Conservation (phyloP, 208 protist genomes). For the Vickermania ingenoplastis region DNA sequence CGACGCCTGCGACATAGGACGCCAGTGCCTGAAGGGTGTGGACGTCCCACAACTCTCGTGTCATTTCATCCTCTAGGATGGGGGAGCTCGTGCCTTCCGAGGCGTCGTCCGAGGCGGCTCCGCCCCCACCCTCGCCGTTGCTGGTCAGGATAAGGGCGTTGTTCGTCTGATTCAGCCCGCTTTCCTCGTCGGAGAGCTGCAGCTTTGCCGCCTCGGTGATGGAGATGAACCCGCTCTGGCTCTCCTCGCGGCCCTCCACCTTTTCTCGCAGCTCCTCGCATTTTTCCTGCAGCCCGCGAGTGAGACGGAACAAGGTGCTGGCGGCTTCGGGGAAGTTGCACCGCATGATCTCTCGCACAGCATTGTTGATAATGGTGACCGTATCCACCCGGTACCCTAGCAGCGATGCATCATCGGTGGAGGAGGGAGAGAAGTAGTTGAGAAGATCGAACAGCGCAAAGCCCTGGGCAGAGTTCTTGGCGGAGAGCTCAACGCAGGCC, state of each 20-base stretch:
- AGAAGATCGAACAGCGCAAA: slow-evolving; percentile 2
- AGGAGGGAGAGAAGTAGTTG: not conserved
- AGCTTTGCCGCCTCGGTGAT: not conserved
- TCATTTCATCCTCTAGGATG: not conserved
- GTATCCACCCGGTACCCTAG: slow-evolving; percentile 5
- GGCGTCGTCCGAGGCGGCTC: not conserved
- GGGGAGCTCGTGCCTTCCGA: not conserved
- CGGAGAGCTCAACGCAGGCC: slow-evolving; percentile 30
- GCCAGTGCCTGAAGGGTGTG: not conserved
- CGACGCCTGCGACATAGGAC: not conserved
- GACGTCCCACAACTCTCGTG: not conserved
- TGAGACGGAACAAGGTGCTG: not conserved
- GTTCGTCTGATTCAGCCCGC: not conserved
- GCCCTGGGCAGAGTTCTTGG: not conserved
- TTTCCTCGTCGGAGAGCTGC: not conserved
- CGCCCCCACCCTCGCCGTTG: not conserved
- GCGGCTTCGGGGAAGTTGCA: slow-evolving; percentile 15
- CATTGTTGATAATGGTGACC: slow-evolving; percentile 11
- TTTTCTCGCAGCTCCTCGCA: not conserved
- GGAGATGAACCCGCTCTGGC: not conserved
- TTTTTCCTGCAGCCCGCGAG: not conserved
- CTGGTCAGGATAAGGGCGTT: not conserved
- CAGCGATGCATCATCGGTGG: not conserved
- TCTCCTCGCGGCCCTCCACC: not conserved
- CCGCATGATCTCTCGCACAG: slow-evolving; percentile 8